Evolutionary conservation across 208 protist genomes (phyloP), one percentile per base, ranked within the genome.

Genomic region (Trypanosoma conorhini): DNA sequence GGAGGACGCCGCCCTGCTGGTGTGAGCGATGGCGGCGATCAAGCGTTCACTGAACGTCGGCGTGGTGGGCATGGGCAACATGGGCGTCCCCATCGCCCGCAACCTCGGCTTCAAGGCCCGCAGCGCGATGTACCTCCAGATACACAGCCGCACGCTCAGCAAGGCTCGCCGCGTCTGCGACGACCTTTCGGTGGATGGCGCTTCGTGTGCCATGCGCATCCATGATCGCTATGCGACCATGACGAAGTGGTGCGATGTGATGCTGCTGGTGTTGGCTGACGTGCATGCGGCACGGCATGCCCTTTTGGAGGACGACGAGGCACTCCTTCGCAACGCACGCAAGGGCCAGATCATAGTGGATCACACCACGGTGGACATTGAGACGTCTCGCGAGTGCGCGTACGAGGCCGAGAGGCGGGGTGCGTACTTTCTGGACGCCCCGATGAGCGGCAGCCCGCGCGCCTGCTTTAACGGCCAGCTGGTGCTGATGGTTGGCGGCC

Each of bases 21-120:
- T 52, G 24, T 28, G 38, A n/a, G 38, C 24, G 19, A 86, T 86
- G 81, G 75, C 81, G 19, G 74, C 78, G 24, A 65, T 81, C 0
- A 96, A 94, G 72, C 86, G 87, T 31, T 96, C 91, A 15, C 79
- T 96, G 3, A 96, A 96, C 62, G 91, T 96, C 13, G 91, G 88
- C 26, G 87, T 96, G 12, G 85, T 96, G 0, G 91, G 91, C 2
- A 77, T 96, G 78, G 88, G 88, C 19, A 94, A 92, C 70, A 92
- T 96, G 85, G 91, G 91, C 15, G 68, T 94, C 58, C 83, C 91
- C 61, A 94, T 96, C 63, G 81, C 84, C 46, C 81, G 91, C 57
- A 93, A 93, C 68, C 81, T 96, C 28, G 91, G 82, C 76, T 96
- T 96, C 83, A 94, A 94, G 71, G 83, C 87, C 15, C 91, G 86